Conservation (phyloP, 768 basidiomycete genomes). For the Agrocybe praecox region DNA sequence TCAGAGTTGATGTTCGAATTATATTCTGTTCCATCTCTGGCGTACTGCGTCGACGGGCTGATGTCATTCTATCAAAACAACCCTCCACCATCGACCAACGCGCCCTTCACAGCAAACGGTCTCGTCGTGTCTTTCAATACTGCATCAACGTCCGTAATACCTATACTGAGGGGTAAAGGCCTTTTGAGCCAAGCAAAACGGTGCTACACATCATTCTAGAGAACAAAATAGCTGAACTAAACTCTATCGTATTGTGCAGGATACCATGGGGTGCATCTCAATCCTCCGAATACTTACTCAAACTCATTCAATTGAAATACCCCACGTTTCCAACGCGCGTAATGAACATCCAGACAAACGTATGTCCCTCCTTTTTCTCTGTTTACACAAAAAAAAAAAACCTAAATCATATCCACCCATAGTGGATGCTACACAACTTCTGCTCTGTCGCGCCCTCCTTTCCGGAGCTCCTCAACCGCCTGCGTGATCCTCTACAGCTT, state of each 20-base stretch:
- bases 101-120: slow-evolving; percentile 65
- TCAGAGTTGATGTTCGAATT: slow-evolving; percentile 96
- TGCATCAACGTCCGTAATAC: slow-evolving; percentile 88
- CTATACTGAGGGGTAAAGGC: slow-evolving; percentile 80
- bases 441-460: slow-evolving; percentile 87
- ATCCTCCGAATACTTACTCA: slow-evolving; percentile 88
- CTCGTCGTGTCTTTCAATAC: slow-evolving; percentile 91
- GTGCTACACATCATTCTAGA: slow-evolving; percentile 24
- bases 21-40: slow-evolving; percentile 82
- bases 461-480: slow-evolving; percentile 56
- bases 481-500: slow-evolving; percentile 70
- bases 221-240: too few species aligned
- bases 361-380: slow-evolving; percentile 29
- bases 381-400: not conserved
- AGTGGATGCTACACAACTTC: slow-evolving; percentile 93
- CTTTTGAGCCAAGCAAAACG: slow-evolving; percentile 86
- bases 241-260: slow-evolving; percentile 38
- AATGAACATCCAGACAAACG: slow-evolving; percentile 74
- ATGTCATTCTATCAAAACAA: slow-evolving; percentile 93
- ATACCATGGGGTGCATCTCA: slow-evolving; percentile 95
- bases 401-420: too few species aligned
- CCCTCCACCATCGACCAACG: slow-evolving; percentile 29
- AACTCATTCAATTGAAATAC: slow-evolving; percentile 94
- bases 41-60: slow-evolving; percentile 87
- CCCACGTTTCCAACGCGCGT: slow-evolving; percentile 89